phyloP scores from a whole-genome alignment of 73 alveolate genomes.

The Paramecium pentaurelia region DNA sequence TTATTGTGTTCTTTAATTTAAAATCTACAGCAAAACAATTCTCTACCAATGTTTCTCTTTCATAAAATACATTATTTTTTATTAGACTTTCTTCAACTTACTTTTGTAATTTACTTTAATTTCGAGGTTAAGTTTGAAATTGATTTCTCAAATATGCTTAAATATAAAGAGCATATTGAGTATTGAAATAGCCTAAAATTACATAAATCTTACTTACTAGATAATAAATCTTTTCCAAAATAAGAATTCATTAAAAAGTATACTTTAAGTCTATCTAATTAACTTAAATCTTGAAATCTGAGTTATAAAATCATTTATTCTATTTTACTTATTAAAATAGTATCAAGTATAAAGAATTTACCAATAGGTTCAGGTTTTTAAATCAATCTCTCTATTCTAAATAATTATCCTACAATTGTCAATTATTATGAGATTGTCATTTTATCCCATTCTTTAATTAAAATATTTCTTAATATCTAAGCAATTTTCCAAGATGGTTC shows the following conservation, averaged over 20 bases:
- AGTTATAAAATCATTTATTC: not conserved
- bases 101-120: not conserved
- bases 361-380: not conserved
- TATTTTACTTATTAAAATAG: not conserved
- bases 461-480: not conserved
- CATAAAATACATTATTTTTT: not conserved
- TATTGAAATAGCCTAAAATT: conserved; percentile 2
- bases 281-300: not conserved
- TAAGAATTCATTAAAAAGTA: not conserved
- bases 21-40: conserved; percentile 48
- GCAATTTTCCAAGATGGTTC: not conserved
- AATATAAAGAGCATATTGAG: not conserved
- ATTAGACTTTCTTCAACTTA: not conserved
- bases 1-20: not conserved
- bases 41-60: not conserved
- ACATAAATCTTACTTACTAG: not conserved
- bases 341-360: not conserved
- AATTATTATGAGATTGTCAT: not conserved
- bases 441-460: not conserved
- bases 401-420: not conserved
- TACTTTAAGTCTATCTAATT: not conserved
- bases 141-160: not conserved
- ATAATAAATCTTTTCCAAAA: not conserved
- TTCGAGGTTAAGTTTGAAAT: not conserved
- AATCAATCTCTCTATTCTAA: not conserved